Base-by-base conservation (phyloP, 306 rosid species). In the Mucuna pruriens region DNA sequence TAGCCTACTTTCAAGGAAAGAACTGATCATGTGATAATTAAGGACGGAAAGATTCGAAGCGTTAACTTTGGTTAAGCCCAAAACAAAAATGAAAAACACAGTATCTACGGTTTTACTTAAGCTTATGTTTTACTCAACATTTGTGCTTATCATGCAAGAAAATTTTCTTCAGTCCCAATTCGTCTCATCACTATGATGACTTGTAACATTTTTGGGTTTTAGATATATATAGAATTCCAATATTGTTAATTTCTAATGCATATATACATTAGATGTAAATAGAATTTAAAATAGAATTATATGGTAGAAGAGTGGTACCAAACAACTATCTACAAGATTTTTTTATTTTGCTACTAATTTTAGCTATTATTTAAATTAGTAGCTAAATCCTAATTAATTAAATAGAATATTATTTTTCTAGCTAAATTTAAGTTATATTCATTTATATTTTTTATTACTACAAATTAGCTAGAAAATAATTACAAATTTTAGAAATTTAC, bases 1-100 rank as follows among this genome's bases (percentile, higher is more conserved):
- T 33, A 26, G 45, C 11, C 2, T 48, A 29, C 76, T 71, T 71
- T 48, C 5, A 71, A 71, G 76, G 29, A 71, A 71, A 46, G 62
- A 16, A 48, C 6, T 26, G 31, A 48, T 5, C 33, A 46, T 16
- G 19, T 6, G 66, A 73, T 34, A 12, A 34, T 1, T 38, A 33
- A 51, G 51, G 16, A 6, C 9, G 0, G 0, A 1, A 2, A 12
- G 34, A 73, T 73, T 6, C 48, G 17, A 34, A 51, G 10, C 64
- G 46, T 51, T 19, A 22, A 42, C 2, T 22, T 29, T 61, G 67
- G 67, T 61, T 61, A 4, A 61, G 29, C 4, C 40, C 40, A 61
- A 26, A 61, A 26, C 40, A 26, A 12, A 60, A 10, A 23, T 60
- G 8, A 12, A 60, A 26, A 60, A 25, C 17, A 11, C 1, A 10